Conservation (phyloP, 2,329 filamentous ascomycete genomes). For the Teratosphaeria nubilosa region DNA sequence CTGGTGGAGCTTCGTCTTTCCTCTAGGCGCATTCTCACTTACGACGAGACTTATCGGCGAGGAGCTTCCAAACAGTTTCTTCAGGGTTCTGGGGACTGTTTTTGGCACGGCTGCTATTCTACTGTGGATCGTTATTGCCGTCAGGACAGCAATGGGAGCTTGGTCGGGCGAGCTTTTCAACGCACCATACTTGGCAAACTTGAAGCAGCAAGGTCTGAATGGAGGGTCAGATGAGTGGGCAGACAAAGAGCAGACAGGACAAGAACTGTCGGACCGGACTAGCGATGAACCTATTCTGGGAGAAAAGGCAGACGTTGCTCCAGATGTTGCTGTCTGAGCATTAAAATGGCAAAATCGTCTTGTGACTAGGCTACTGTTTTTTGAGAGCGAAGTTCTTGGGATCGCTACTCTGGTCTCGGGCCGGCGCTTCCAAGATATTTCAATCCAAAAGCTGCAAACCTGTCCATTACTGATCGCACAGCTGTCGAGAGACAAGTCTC, state of each 20-base stretch:
- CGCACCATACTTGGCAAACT: constrained; percentile 40
- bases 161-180: constrained; percentile 42
- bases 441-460: too few relatives aligned
- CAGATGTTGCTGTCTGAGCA: too few relatives aligned
- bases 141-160: constrained; percentile 39
- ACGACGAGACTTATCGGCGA: constrained; percentile 39
- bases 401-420: too few relatives aligned
- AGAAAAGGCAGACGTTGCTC: too few relatives aligned
- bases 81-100: constrained; percentile 47
- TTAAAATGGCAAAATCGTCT: too few relatives aligned
- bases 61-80: constrained; percentile 47
- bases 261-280: background rate
- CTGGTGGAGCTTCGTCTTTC: constrained; percentile 54
- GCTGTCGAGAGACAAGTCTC: too few relatives aligned
- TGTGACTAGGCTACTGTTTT: too few relatives aligned
- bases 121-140: constrained; percentile 46
- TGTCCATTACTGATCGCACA: too few relatives aligned
- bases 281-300: background rate
- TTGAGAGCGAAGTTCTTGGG: too few relatives aligned
- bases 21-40: constrained; percentile 46
- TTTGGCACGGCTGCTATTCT: constrained; percentile 42
- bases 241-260: background rate
- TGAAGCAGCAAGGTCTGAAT: constrained; percentile 2
- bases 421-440: too few relatives aligned
- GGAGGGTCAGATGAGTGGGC: background rate